Evolutionary conservation across 352 stramenopile species (phyloP).

Genomic region (Plasmopara halstedii): DNA sequence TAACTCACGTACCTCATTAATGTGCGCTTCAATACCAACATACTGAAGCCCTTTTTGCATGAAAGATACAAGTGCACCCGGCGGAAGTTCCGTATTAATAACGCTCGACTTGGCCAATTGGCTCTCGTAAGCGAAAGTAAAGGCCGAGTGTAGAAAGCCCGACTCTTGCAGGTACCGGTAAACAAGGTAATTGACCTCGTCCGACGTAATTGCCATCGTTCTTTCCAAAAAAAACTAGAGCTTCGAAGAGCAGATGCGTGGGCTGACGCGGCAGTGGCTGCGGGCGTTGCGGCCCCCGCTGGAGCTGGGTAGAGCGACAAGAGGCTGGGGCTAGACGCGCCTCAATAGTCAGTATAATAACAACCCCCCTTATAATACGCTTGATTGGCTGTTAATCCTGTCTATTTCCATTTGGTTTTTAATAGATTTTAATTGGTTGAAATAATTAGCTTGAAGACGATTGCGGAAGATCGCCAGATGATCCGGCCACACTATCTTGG

Average conservation of each 20-base stretch:
- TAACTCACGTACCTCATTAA: constrained; percentile 62
- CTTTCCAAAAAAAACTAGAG: not conserved
- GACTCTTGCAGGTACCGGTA: constrained; percentile 97
- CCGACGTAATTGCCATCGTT: constrained; percentile 86
- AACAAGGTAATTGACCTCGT: constrained; percentile 98
- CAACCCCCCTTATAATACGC: constrained; percentile 10
- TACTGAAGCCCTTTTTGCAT: constrained; percentile 98
- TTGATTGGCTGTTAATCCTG: constrained; percentile 3
- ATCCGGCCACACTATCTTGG: not conserved
- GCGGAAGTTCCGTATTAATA: constrained; percentile 90
- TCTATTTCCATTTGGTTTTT: not conserved
- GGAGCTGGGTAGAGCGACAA: constrained; percentile 6
- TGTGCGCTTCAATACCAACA: constrained; percentile 86
- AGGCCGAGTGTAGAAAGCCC: constrained; percentile 95
- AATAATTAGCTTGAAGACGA: not conserved
- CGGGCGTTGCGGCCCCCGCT: constrained; percentile 9
- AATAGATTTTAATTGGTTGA: not conserved
- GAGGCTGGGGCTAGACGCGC: constrained; percentile 6
- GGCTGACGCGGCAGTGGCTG: constrained; percentile 1
- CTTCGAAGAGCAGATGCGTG: not conserved
- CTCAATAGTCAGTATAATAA: constrained; percentile 30
- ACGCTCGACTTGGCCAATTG: constrained; percentile 92
- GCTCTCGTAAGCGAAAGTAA: constrained; percentile 98
- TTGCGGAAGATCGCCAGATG: constrained; percentile 14
- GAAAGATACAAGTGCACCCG: constrained; percentile 96